Conservation (phyloP, 441 rosid species). For the Erodium trifolium region DNA sequence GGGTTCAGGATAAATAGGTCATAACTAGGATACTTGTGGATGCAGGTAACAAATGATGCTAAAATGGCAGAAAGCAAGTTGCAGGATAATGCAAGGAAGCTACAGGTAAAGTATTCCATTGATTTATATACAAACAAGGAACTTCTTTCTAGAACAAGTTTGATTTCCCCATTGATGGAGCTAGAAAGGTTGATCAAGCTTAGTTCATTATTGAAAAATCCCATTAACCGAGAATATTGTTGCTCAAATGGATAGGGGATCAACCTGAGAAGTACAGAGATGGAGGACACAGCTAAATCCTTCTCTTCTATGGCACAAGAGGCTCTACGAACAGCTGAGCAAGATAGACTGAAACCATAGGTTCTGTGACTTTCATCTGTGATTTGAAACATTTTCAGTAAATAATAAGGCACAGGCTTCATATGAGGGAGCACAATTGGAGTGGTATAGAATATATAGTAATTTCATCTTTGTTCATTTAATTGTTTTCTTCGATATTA, state of each 20-base stretch:
- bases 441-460: neutral
- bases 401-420: too few species aligned
- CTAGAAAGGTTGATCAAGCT: neutral
- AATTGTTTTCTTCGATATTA: neutral
- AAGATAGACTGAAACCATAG: conserved; percentile 39
- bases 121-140: too few species aligned
- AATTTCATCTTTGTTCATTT: neutral
- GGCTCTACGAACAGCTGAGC: conserved; percentile 50
- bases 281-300: conserved; percentile 79
- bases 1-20: too few species aligned
- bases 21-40: neutral
- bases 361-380: neutral
- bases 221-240: neutral
- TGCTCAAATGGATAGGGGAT: conserved; percentile 48
- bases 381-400: too few species aligned
- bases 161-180: too few species aligned
- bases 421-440: too few species aligned
- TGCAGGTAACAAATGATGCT: conserved; percentile 64
- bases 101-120: conserved; percentile 46
- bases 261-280: conserved; percentile 57
- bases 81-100: conserved; percentile 56
- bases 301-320: conserved; percentile 87
- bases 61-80: conserved; percentile 80
- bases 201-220: neutral
- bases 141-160: too few species aligned